Evolutionary conservation across 2,329 filamentous ascomycete species (phyloP).

Genomic region (Paecilomyces sp.): DNA sequence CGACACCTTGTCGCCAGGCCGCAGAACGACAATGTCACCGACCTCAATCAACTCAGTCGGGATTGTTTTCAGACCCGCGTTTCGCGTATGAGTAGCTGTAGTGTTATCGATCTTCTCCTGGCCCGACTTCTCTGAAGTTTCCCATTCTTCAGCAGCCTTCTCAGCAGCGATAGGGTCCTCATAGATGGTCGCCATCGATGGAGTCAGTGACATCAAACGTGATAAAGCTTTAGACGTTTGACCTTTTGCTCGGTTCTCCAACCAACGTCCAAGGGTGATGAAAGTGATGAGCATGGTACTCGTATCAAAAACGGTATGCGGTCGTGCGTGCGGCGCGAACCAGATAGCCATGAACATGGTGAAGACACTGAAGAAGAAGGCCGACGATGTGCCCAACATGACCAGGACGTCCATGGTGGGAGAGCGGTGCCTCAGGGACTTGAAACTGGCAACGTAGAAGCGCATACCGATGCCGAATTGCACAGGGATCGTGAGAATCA

Average conservation of each 20-base stretch:
- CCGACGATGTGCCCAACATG: conserved; percentile 84
- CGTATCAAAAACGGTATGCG: conserved; percentile 90
- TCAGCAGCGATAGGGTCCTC: conserved; percentile 87
- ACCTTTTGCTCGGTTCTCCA: conserved; percentile 92
- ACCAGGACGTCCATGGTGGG: conserved; percentile 98
- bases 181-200: conserved; percentile 96
- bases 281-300: conserved; percentile 98
- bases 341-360: conserved; percentile 78
- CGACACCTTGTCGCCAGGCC: conserved; percentile 93
- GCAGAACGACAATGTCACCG: conserved; percentile 85
- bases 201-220: conserved; percentile 87
- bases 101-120: conserved; percentile 2
- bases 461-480: conserved; percentile 95
- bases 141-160: conserved; percentile 79
- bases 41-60: conserved; percentile 92
- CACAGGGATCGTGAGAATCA: conserved; percentile 79
- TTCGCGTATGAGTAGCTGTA: conserved; percentile 8
- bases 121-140: conserved; percentile 7
- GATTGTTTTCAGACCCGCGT: conserved; percentile 75
- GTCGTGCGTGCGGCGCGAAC: conserved; percentile 67
- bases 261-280: conserved; percentile 79
- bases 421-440: conserved; percentile 80
- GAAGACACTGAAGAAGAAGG: conserved; percentile 90
- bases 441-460: conserved; percentile 90
- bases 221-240: conserved; percentile 94